A percentile compares a stretch with the other conserved stretches of the same genome.
Evolutionary conservation across 495 filamentous ascomycete species (phyloP).

Genomic region (Aspergillus baeticus): DNA sequence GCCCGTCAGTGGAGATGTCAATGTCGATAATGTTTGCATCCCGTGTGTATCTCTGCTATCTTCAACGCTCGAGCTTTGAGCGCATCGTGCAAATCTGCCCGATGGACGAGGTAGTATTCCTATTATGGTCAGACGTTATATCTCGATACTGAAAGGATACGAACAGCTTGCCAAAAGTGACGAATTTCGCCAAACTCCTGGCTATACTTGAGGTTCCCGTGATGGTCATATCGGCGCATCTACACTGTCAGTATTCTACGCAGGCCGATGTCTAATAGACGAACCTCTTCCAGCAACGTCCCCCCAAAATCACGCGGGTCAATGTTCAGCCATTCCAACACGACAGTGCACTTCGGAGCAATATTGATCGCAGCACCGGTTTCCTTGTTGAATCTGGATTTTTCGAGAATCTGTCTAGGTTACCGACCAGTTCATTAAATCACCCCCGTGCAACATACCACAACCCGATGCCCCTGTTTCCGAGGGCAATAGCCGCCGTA

Average conservation of each 20-base stretch:
- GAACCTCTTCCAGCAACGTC: slow-evolving; percentile 25
- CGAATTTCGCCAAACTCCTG: neutral
- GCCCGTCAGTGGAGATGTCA: too few relatives aligned
- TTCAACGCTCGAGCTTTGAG: too few relatives aligned
- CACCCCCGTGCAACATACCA: slow-evolving; percentile 18
- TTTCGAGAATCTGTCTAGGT: slow-evolving; percentile 45
- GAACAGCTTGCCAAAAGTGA: neutral
- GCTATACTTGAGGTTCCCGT: neutral
- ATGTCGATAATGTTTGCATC: too few relatives aligned
- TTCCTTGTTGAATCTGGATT: slow-evolving; percentile 49
- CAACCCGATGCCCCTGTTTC: slow-evolving; percentile 31
- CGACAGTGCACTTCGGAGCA: slow-evolving; percentile 47
- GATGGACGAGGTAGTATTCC: too few relatives aligned
- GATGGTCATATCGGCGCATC: neutral
- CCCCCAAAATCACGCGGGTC: slow-evolving; percentile 35
- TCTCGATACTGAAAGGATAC: too few relatives aligned
- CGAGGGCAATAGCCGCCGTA: slow-evolving; percentile 29
- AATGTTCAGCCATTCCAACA: slow-evolving; percentile 49
- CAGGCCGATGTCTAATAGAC: slow-evolving; percentile 2
- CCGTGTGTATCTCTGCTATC: too few relatives aligned
- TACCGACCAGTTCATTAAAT: neutral
- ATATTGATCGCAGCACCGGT: slow-evolving; percentile 54
- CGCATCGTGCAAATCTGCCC: too few relatives aligned
- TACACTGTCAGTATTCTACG: neutral
- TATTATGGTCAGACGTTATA: too few relatives aligned